phyloP scores from a whole-genome alignment of 202 grass and related monocot genomes.

The Schoenoplectus tabernaemontani region DNA sequence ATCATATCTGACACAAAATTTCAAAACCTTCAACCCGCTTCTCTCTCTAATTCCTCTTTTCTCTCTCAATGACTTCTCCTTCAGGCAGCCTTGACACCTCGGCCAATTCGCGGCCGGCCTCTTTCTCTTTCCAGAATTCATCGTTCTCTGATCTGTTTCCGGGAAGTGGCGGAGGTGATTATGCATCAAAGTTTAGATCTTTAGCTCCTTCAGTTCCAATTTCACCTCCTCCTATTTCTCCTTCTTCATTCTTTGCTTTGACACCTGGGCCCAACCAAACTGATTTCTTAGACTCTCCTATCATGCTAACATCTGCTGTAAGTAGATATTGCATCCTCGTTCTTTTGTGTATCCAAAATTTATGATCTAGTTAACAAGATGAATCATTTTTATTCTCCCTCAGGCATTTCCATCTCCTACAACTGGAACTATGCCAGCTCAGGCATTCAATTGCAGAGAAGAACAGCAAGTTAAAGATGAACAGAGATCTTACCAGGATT shows the following conservation, averaged over 20 bases:
- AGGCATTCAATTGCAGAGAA: slow-evolving; percentile 69
- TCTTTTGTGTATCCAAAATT: not conserved
- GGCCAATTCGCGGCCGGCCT: slow-evolving; percentile 28
- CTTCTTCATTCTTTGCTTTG: slow-evolving; percentile 58
- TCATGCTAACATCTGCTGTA: slow-evolving; percentile 57
- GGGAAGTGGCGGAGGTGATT: not conserved
- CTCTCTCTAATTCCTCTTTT: no score
- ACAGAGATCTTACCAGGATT: slow-evolving; percentile 38
- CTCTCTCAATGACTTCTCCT: slow-evolving; percentile 51
- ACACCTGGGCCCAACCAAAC: slow-evolving; percentile 33
- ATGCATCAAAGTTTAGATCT: slow-evolving; percentile 31
- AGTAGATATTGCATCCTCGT: slow-evolving; percentile 18
- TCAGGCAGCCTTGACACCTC: slow-evolving; percentile 34
- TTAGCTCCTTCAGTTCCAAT: slow-evolving; percentile 36
- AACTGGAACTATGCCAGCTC: slow-evolving; percentile 40
- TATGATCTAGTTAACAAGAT: not conserved
- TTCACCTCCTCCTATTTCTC: slow-evolving; percentile 31
- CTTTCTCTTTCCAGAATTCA: no score
- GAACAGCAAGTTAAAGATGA: slow-evolving; percentile 32
- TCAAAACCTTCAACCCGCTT: slow-evolving; percentile 3
- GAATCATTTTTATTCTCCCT: not conserved
- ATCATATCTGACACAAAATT: not conserved
- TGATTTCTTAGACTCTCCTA: slow-evolving; percentile 61
- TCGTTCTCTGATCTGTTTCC: slow-evolving; percentile 28
- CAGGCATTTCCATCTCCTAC: slow-evolving; percentile 68